phyloP scores from a whole-genome alignment of 306 rosid genomes.

The Echinosophora koreensis region DNA sequence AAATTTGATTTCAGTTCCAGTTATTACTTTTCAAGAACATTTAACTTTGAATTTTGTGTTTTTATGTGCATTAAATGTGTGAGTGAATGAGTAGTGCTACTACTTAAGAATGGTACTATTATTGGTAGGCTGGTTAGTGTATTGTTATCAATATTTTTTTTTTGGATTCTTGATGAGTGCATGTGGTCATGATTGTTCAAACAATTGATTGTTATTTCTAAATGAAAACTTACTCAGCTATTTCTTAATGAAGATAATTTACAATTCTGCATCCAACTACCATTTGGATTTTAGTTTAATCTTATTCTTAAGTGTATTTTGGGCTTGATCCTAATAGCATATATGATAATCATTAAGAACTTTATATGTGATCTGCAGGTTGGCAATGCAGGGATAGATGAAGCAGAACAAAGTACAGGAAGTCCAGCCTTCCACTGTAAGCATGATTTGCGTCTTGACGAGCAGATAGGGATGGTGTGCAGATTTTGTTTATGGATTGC shows the following conservation, averaged over 20 bases:
- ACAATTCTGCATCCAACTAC: background rate
- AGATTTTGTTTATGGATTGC: conserved; percentile 11
- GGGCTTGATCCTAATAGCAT: background rate
- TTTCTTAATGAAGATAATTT: background rate
- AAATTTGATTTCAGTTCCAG: background rate
- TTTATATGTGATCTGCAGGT: conserved; percentile 43
- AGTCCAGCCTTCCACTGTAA: conserved; percentile 17
- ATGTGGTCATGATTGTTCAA: background rate
- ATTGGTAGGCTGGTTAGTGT: background rate
- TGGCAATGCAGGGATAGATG: conserved; percentile 4
- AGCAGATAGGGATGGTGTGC: conserved; percentile 49
- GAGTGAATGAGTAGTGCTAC: background rate
- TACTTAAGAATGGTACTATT: background rate
- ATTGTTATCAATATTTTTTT: conserved; percentile 4
- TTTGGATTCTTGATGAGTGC: conserved; percentile 1
- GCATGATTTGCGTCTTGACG: conserved; percentile 35
- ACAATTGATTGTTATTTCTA: background rate
- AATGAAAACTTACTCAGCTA: background rate
- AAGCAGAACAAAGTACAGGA: background rate
- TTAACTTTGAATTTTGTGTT: conserved; percentile 3
- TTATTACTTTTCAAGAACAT: background rate
- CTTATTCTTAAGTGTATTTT: background rate
- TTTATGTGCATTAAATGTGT: background rate
- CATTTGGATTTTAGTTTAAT: background rate
- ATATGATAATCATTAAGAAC: background rate